Evolutionary conservation across 345 rosid species (phyloP).

Genomic region (Firmiana major): DNA sequence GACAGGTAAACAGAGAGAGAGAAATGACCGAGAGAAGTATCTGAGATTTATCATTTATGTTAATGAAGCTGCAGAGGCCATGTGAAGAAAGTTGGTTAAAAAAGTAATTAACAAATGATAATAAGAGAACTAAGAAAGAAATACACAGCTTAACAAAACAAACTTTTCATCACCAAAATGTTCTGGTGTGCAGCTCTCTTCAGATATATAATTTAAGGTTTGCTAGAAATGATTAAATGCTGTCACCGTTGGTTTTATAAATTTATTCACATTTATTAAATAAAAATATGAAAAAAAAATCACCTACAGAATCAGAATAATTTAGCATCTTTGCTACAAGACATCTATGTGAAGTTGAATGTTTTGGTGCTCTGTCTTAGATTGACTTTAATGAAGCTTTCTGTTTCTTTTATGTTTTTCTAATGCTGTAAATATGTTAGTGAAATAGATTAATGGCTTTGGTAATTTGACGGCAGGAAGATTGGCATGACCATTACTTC

Average conservation of each 20-base stretch:
- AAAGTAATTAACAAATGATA: background rate
- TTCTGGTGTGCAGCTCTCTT: slow-evolving; percentile 9
- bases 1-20: slow-evolving; percentile 3
- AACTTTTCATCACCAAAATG: slow-evolving; percentile 24
- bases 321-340: slow-evolving; percentile 64
- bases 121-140: slow-evolving; percentile 4
- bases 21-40: slow-evolving; percentile 3
- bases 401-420: background rate
- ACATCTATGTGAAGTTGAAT: slow-evolving; percentile 41
- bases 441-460: background rate
- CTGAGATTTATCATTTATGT: slow-evolving; percentile 32
- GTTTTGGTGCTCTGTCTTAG: slow-evolving; percentile 31
- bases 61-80: slow-evolving; percentile 33
- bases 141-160: slow-evolving; percentile 49
- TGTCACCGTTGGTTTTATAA: slow-evolving; percentile 2
- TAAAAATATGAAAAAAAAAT: background rate
- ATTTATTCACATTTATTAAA: slow-evolving; percentile 26
- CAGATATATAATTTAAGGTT: slow-evolving; percentile 14
- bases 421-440: background rate
- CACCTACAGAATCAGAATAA: slow-evolving; percentile 8
- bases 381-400: slow-evolving; percentile 42
- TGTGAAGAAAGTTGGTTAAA: slow-evolving; percentile 34
- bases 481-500: background rate
- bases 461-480: background rate
- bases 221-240: slow-evolving; percentile 12